Percentiles rank a stretch among this genome's conserved stretches.
These are phyloP conservation scores for Pseudonectria buxi DNA, from an alignment of 2,329 filamentous ascomycete species.

Conservation along the genomic window DNA sequence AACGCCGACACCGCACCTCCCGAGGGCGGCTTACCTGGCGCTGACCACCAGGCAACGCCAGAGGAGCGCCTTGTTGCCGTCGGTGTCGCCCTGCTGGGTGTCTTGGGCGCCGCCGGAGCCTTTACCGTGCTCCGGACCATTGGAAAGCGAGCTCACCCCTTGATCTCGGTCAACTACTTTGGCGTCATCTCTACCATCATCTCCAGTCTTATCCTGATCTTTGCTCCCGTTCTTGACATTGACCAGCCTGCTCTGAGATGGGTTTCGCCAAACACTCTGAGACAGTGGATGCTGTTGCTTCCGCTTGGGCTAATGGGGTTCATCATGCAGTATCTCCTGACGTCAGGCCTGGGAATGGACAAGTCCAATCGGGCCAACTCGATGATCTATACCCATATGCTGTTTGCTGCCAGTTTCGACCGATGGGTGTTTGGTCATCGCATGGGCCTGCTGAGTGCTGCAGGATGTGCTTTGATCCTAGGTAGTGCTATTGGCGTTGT, in stretches of 20 bases:
- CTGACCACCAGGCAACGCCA: constrained; percentile 42
- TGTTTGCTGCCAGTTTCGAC: constrained; percentile 49
- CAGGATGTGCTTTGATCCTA: constrained; percentile 46
- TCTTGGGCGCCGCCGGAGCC: constrained; percentile 66
- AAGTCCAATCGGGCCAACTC: constrained; percentile 53
- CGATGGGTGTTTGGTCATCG: constrained; percentile 44
- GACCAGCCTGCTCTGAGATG: constrained; percentile 41
- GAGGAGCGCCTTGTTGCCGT: constrained; percentile 64
- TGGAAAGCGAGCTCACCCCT: constrained; percentile 68
- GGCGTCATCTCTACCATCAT: constrained; percentile 63
- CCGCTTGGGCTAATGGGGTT: constrained; percentile 71
- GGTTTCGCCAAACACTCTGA: constrained; percentile 31
- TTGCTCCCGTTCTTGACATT: constrained; percentile 38
- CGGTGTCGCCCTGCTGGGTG: constrained; percentile 65
- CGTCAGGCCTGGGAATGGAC: constrained; percentile 66
- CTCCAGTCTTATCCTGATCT: constrained; percentile 52
- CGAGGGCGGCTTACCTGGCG: constrained; percentile 19
- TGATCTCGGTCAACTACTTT: constrained; percentile 87
- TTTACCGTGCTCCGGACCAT: constrained; percentile 74
- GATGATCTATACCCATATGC: constrained; percentile 53
- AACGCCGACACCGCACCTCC: constrained; percentile 10
- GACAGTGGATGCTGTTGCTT: constrained; percentile 61
- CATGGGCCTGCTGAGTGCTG: constrained; percentile 43
- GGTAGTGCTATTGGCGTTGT: constrained; percentile 47
- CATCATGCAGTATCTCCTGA: constrained; percentile 79